Evolutionary conservation across 2,329 filamentous ascomycete genomes (phyloP).

Genomic region (Ceratocystis colombiana): DNA sequence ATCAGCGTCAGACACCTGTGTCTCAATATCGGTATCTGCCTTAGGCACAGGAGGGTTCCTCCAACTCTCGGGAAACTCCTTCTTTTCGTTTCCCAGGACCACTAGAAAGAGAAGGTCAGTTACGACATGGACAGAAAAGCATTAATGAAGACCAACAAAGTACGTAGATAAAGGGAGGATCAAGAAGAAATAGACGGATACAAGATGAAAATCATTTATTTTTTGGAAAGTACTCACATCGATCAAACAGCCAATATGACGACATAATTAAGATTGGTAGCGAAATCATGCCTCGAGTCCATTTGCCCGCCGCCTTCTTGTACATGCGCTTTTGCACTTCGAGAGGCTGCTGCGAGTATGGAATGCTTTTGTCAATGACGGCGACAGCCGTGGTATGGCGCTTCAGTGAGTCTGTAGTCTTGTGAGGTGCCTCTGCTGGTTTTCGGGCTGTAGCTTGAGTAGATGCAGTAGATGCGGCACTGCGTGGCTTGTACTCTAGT

Average conservation of each 20-base stretch:
- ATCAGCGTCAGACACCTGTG: neutral
- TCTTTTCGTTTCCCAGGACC: conserved; percentile 15
- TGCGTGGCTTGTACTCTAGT: conserved; percentile 19
- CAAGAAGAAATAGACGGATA: neutral
- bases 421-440: too few species aligned
- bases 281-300: conserved; percentile 23
- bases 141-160: neutral
- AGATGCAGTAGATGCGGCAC: neutral
- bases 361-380: conserved; percentile 12
- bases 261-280: conserved; percentile 21
- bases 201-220: neutral
- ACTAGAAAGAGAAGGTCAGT: conserved; percentile 7
- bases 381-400: neutral
- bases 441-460: too few species aligned
- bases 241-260: conserved; percentile 23
- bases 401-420: too few species aligned
- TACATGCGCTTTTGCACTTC: conserved; percentile 24
- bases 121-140: neutral
- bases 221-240: conserved; percentile 7
- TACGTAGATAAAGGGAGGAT: too few species aligned
- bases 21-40: neutral
- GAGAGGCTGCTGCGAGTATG: conserved; percentile 21
- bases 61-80: conserved; percentile 19
- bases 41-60: conserved; percentile 1
- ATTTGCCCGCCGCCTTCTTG: conserved; percentile 21